Evolutionary conservation across 2,329 filamentous ascomycete species (phyloP).

Genomic region (Stagonosporopsis cucurbitacearum): DNA sequence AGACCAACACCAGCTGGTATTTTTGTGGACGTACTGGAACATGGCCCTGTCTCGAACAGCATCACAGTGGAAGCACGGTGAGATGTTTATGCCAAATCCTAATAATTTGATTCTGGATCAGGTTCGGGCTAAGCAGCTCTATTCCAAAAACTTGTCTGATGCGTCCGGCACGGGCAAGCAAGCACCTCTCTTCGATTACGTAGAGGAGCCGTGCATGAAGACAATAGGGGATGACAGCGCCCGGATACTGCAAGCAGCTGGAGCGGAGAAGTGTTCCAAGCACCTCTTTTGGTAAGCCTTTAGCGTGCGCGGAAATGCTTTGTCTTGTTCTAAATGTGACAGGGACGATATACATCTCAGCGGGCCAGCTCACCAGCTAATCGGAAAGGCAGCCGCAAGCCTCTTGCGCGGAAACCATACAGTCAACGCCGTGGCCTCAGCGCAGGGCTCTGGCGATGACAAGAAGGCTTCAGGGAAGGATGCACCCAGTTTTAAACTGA

Average conservation of each 20-base stretch:
- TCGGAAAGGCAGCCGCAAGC: slow-evolving; percentile 45
- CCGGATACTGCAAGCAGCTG: slow-evolving; percentile 36
- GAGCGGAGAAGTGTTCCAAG: slow-evolving; percentile 37
- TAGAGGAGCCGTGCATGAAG: slow-evolving; percentile 43
- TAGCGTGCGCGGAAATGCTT: slow-evolving; percentile 37
- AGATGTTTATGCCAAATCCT: slow-evolving; percentile 42
- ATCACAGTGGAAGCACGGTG: slow-evolving; percentile 39
- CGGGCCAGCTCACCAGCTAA: slow-evolving; percentile 44
- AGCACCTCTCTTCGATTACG: slow-evolving; percentile 42
- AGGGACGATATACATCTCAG: slow-evolving; percentile 48
- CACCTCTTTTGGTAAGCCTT: slow-evolving; percentile 47
- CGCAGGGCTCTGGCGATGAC: slow-evolving; percentile 9
- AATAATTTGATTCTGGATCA: slow-evolving; percentile 45
- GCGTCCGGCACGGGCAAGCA: slow-evolving; percentile 41
- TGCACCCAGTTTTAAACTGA: slow-evolving; percentile 33
- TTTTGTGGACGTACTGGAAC: slow-evolving; percentile 48
- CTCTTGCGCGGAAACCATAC: slow-evolving; percentile 42
- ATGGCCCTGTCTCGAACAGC: slow-evolving; percentile 38
- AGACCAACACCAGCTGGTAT: slow-evolving; percentile 43
- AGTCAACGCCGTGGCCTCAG: slow-evolving; percentile 32
- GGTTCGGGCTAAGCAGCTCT: slow-evolving; percentile 43
- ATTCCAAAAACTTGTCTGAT: slow-evolving; percentile 41
- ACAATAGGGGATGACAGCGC: slow-evolving; percentile 19
- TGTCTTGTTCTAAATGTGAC: slow-evolving; percentile 39
- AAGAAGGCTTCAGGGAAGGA: slow-evolving; percentile 23